A percentile compares a stretch with the other conserved stretches of the same genome.
These are phyloP conservation scores for Prunus yedoensis DNA, from an alignment of 331 rosid genomes.

Conservation along the genomic window DNA sequence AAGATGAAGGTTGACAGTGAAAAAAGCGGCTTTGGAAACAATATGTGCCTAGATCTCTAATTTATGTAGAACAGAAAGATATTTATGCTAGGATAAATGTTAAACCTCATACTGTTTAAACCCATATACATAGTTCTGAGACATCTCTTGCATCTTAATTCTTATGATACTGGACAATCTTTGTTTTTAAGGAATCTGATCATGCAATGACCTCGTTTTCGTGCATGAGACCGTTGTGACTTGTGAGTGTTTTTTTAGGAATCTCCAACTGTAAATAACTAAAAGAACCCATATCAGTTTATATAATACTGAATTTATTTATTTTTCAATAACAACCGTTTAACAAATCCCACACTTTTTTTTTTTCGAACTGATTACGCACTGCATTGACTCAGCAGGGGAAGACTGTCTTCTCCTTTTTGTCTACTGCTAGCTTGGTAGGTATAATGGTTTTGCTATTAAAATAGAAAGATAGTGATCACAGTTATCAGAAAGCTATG, in stretches of 20 bases:
- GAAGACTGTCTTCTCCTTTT: neutral
- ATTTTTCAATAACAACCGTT: neutral
- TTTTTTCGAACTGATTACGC: neutral
- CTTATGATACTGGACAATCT: too few species aligned
- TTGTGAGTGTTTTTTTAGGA: neutral
- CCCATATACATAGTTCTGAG: neutral
- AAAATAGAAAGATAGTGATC: neutral
- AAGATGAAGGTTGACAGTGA: neutral
- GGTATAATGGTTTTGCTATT: neutral
- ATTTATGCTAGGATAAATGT: neutral
- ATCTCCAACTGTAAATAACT: neutral
- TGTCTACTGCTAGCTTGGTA: neutral
- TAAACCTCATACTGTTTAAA: neutral
- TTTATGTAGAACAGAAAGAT: neutral
- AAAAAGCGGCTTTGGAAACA: neutral
- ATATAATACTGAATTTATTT: neutral
- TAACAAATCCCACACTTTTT: neutral
- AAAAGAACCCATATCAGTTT: neutral
- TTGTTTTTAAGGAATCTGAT: too few species aligned
- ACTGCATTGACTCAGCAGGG: neutral
- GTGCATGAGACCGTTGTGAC: neutral
- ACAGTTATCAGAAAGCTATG: slow-evolving; percentile 11
- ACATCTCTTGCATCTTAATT: too few species aligned
- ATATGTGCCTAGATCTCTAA: neutral
- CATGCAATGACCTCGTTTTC: neutral